Percentiles rank a stretch among this genome's conserved stretches.
phyloP scores from a whole-genome alignment of 2,329 filamentous ascomycete species.

The Emericellopsis atlantica region DNA sequence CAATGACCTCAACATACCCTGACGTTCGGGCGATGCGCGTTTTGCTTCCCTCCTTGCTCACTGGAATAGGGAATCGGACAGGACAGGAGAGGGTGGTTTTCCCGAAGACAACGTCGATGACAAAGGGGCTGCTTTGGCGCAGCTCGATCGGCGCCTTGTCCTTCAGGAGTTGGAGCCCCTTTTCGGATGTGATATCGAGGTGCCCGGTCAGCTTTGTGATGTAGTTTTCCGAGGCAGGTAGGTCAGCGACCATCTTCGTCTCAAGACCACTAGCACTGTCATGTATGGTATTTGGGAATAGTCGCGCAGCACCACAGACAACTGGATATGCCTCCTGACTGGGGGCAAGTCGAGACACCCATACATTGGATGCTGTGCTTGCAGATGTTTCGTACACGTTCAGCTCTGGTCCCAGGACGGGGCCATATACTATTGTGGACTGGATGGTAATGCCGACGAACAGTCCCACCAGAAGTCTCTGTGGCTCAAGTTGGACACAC shows the following conservation, averaged over 20 bases:
- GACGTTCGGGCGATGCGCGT: conserved; percentile 29
- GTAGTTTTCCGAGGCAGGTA: conserved; percentile 13
- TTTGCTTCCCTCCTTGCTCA: conserved; percentile 19
- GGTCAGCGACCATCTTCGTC: conserved; percentile 14
- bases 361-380: conserved; percentile 15
- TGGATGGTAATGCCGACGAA: conserved; percentile 12
- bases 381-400: conserved; percentile 18
- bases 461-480: conserved; percentile 17
- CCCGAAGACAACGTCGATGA: conserved; percentile 26
- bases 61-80: conserved; percentile 25
- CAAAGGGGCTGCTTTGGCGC: conserved; percentile 23
- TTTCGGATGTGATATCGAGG: conserved; percentile 20
- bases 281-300: conserved; percentile 7
- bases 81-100: conserved; percentile 14
- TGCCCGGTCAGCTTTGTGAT: conserved; percentile 24
- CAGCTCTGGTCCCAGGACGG: conserved; percentile 12
- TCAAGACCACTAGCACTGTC: conserved; percentile 8
- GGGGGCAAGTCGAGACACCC: conserved; percentile 22
- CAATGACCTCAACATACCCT: conserved; percentile 30
- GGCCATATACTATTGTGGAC: conserved; percentile 10
- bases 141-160: conserved; percentile 23
- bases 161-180: conserved; percentile 21
- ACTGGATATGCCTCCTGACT: conserved; percentile 16
- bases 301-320: conserved; percentile 10
- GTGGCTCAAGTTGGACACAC: conserved; percentile 18